phyloP scores from a whole-genome alignment of 1,284 basidiomycete genomes.

The Omphalotus olearius region DNA sequence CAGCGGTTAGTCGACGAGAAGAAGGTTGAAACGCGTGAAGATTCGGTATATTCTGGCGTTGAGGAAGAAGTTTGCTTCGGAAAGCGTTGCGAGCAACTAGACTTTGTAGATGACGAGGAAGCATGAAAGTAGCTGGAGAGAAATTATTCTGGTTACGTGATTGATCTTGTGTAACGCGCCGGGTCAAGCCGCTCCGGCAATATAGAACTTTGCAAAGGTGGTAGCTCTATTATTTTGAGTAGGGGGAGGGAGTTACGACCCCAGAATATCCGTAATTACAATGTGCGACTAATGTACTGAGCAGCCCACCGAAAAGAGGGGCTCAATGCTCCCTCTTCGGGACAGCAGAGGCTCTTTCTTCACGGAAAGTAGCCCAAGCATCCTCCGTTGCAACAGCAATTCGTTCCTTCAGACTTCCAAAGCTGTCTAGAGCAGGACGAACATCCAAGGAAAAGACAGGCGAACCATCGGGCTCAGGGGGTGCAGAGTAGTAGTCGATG shows the following conservation, averaged over 20 bases:
- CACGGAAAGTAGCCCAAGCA: conserved; percentile 43
- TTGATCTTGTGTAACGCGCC: too few relatives aligned
- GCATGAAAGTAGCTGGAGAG: conserved; percentile 13
- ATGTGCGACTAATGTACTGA: too few relatives aligned
- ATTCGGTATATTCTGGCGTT: conserved; percentile 39
- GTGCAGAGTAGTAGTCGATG: conserved; percentile 94
- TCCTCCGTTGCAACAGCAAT: conserved; percentile 71
- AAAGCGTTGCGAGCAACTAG: conserved; percentile 22
- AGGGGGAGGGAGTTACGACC: too few relatives aligned
- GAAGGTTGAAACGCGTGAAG: conserved; percentile 12
- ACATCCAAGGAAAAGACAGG: conserved; percentile 93
- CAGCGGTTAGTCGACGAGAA: conserved; percentile 20
- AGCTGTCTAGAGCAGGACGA: conserved; percentile 81
- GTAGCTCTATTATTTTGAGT: too few relatives aligned
- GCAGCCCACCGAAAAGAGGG: background rate
- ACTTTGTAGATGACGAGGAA: conserved; percentile 22
- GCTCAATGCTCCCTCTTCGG: conserved; percentile 1
- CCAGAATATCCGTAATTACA: too few relatives aligned
- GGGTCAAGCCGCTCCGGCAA: too few relatives aligned
- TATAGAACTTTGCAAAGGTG: too few relatives aligned
- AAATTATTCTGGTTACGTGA: too few relatives aligned
- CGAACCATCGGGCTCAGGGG: conserved; percentile 79
- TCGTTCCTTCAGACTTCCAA: conserved; percentile 69
- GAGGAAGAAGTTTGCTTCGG: conserved; percentile 27
- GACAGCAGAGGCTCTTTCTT: background rate